Conservation (phyloP, 768 basidiomycete species). For the Sporobolomyces phaffii region DNA sequence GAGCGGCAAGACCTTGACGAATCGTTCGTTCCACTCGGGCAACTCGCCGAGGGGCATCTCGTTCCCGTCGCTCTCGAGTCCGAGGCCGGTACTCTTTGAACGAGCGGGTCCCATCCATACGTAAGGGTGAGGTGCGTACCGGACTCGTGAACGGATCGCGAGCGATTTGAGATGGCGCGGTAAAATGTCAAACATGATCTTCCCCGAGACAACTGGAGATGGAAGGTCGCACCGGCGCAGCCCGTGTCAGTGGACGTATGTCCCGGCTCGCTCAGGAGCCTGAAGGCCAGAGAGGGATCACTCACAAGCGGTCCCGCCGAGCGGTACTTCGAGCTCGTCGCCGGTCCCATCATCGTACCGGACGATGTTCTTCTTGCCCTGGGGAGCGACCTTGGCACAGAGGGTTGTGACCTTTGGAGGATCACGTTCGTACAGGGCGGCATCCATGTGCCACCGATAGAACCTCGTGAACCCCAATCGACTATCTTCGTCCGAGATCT, state of each 20-base stretch:
- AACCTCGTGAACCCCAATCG: conserved; percentile 73
- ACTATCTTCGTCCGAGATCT: conserved; percentile 66
- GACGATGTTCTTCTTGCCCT: conserved; percentile 55
- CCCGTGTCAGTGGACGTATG: neutral
- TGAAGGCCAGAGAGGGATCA: conserved; percentile 37
- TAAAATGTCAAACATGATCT: conserved; percentile 75
- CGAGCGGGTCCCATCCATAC: conserved; percentile 80
- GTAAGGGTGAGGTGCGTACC: conserved; percentile 78
- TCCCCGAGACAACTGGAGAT: conserved; percentile 54
- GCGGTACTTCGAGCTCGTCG: conserved; percentile 71
- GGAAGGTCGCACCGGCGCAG: too few species aligned
- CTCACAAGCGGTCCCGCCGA: conserved; percentile 80
- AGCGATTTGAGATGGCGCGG: conserved; percentile 67
- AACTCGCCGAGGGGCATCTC: conserved; percentile 65
- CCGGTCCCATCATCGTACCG: conserved; percentile 63
- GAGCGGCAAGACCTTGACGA: conserved; percentile 68
- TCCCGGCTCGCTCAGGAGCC: too few species aligned
- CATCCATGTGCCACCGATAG: conserved; percentile 90
- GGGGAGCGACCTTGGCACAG: conserved; percentile 68
- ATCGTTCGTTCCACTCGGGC: conserved; percentile 73
- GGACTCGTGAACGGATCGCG: conserved; percentile 67
- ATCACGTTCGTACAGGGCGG: conserved; percentile 55
- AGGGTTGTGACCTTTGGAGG: conserved; percentile 75
- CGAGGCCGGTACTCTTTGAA: conserved; percentile 70
- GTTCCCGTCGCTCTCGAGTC: conserved; percentile 67